These are phyloP conservation scores for Suillus subaureus DNA, from an alignment of 768 basidiomycete genomes.

Conservation along the genomic window DNA sequence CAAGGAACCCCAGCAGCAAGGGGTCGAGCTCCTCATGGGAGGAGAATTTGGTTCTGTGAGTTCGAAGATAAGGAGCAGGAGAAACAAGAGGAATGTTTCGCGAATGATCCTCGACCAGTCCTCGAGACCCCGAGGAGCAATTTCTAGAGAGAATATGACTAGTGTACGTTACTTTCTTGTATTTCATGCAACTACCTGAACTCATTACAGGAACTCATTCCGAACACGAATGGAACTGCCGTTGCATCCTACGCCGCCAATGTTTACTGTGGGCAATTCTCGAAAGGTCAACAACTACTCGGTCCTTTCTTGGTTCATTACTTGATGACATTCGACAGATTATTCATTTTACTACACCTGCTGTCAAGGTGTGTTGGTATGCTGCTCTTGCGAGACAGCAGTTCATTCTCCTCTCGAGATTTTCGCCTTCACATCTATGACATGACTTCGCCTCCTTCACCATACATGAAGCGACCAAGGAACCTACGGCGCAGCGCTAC, in stretches of 20 bases:
- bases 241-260: conserved; percentile 75
- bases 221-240: conserved; percentile 79
- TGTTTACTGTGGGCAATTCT: conserved; percentile 86
- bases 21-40: conserved; percentile 64
- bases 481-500: conserved; percentile 18
- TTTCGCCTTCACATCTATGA: conserved; percentile 91
- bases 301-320: conserved; percentile 9
- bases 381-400: conserved; percentile 1
- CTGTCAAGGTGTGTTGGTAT: conserved; percentile 62
- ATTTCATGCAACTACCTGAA: conserved; percentile 6
- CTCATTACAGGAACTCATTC: conserved; percentile 60
- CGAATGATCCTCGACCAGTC: conserved; percentile 48
- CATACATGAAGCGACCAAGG: conserved; percentile 19
- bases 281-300: conserved; percentile 49
- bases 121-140: conserved; percentile 32
- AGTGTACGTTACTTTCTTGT: conserved; percentile 44
- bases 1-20: conserved; percentile 62
- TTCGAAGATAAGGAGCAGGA: conserved; percentile 47
- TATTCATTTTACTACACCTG: conserved; percentile 95
- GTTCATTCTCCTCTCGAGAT: conserved; percentile 47
- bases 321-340: conserved; percentile 45
- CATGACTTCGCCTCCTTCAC: conserved; percentile 52
- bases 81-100: conserved; percentile 49
- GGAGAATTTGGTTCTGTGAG: conserved; percentile 81
- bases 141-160: conserved; percentile 54